These are phyloP conservation scores for Drechmeria coniospora DNA, from an alignment of 2,329 filamentous ascomycete species.

Conservation along the genomic window DNA sequence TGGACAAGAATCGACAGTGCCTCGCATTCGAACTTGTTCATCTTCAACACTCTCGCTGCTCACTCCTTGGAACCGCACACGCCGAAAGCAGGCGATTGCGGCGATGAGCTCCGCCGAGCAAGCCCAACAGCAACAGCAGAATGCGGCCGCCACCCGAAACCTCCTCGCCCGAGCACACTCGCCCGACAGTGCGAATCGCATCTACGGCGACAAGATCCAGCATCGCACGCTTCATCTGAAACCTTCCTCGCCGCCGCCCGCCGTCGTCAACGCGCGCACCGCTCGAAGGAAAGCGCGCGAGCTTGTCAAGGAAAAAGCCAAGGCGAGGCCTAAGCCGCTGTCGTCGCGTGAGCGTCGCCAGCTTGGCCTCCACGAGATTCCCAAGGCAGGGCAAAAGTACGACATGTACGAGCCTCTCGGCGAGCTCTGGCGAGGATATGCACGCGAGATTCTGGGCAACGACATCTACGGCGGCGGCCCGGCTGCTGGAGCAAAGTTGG, in stretches of 20 bases:
- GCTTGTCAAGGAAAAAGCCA: constrained; percentile 29
- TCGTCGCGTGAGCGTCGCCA: constrained; percentile 65
- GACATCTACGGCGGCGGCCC: constrained; percentile 40
- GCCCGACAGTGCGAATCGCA: constrained; percentile 50
- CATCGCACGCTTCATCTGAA: constrained; percentile 68
- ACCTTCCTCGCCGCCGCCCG: constrained; percentile 51
- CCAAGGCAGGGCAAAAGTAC: constrained; percentile 47
- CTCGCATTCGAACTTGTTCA: too few species aligned
- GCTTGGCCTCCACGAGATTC: constrained; percentile 60
- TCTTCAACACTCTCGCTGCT: too few species aligned
- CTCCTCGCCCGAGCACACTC: constrained; percentile 70
- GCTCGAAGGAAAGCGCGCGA: constrained; percentile 33
- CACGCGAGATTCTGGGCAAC: constrained; percentile 61
- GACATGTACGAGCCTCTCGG: constrained; percentile 64
- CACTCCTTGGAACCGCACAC: too few species aligned
- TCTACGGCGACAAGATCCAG: constrained; percentile 71
- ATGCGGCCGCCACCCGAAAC: constrained; percentile 31
- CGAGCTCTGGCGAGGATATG: constrained; percentile 69
- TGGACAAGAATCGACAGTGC: too few species aligned
- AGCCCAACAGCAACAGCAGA: constrained; percentile 10
- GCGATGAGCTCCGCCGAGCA: constrained; percentile 1
- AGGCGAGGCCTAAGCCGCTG: constrained; percentile 48
- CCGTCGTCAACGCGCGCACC: constrained; percentile 39
- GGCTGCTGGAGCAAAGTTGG: constrained; percentile 55
- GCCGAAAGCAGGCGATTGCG: constrained; percentile 1